Evolutionary conservation across 768 basidiomycete species (phyloP), one percentile per base, ranked within the genome.

Genomic region (Sarcodon sp.): DNA sequence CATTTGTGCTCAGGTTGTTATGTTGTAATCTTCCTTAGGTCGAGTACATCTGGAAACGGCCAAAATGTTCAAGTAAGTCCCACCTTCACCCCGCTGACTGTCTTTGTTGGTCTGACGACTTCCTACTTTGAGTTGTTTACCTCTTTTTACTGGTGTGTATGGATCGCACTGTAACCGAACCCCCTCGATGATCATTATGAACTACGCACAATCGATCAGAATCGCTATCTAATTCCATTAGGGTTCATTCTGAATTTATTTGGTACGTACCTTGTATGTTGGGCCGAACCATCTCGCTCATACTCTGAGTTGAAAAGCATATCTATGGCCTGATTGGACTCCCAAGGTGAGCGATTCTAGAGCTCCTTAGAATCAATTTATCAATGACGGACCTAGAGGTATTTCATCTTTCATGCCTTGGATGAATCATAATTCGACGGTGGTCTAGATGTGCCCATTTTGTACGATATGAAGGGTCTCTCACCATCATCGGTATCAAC

Each of bases 161-260:
- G 21, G 21, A 27, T 27, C 21, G 43, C 65, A 50, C 3, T 16
- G 27, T 33, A 27, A 27, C 21, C 21, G 21, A 4, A 27, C 21
- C 2, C 21, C 11, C 43, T 43, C 21, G 44, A 35, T 1, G 6
- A 12, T 10, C 6, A 12, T 7, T 7, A 35, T n/a, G 16, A 13
- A 21, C 13, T 1, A 27, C 50, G 33, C 39, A 34, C 12, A 5
- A 34, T 18, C 35, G 15, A 35, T 33, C 46, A 82, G 79, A 82
- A 81, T 54, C 73, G 80, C 21, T 83, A 83, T 54, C 60, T 81
- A 15, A 79, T 75, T 0, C 79, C 79, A 0, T 60, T 81, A 1
- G 76, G 75, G 0, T 82, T 83, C 56, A 70, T 80, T 13, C 57
- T 80, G 38, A 79, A 80, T 50, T 55, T 79, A 0, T 61, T 49